phyloP scores from a whole-genome alignment of 129 eudicot species.

The Scalesia atractyloides region DNA sequence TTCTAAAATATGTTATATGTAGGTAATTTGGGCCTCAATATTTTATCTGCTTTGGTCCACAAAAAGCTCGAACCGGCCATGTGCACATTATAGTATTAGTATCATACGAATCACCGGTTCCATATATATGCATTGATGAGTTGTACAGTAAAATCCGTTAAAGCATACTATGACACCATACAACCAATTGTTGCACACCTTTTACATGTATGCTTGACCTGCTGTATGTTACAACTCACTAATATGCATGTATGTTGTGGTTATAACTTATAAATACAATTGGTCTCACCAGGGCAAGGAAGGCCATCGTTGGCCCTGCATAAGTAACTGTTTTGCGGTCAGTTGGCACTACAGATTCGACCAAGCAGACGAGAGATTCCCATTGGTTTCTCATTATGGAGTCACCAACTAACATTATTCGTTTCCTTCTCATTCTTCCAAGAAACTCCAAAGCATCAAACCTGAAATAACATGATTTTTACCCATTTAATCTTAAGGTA shows the following conservation, averaged over 20 bases:
- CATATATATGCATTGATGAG: not conserved
- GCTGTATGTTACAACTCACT: not conserved
- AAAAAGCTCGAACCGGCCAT: not conserved
- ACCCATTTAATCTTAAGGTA: not conserved
- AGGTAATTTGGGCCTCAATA: too few species aligned
- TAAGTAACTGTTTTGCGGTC: constrained; percentile 70
- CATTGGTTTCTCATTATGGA: constrained; percentile 94
- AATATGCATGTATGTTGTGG: not conserved
- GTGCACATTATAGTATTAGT: not conserved
- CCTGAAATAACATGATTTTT: constrained; percentile 34
- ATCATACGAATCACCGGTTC: not conserved
- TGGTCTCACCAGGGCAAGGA: constrained; percentile 72
- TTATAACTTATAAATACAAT: not conserved
- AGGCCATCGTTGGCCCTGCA: constrained; percentile 82
- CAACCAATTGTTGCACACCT: not conserved
- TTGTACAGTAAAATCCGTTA: not conserved
- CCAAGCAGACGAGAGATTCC: constrained; percentile 90
- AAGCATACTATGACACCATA: not conserved
- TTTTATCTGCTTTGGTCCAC: too few species aligned
- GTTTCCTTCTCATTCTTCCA: constrained; percentile 82
- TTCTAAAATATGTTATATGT: too few species aligned
- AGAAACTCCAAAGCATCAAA: constrained; percentile 88
- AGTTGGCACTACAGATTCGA: constrained; percentile 72
- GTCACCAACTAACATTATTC: constrained; percentile 90
- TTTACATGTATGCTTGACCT: not conserved